A percentile compares a stretch with the other conserved stretches of the same genome.
Evolutionary conservation across 2,329 filamentous ascomycete genomes (phyloP).

Genomic region (Fusarium drepaniforme): DNA sequence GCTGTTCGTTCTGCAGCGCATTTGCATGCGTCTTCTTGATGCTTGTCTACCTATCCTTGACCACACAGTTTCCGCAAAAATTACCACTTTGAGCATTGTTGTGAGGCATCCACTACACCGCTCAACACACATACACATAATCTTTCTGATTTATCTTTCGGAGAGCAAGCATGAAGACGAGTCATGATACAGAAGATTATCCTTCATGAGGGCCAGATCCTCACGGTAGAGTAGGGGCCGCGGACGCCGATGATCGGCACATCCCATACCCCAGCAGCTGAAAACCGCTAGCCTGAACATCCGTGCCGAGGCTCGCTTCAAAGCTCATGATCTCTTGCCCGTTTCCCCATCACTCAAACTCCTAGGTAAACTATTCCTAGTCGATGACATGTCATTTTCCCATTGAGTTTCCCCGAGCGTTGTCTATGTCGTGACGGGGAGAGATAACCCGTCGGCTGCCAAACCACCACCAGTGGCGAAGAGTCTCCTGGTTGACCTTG

Average conservation of each 20-base stretch:
- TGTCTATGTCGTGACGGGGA: neutral
- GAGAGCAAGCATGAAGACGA: neutral
- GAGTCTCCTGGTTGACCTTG: neutral
- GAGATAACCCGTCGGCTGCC: neutral
- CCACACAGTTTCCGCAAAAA: slow-evolving; percentile 33
- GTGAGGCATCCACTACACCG: neutral
- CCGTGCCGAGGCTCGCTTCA: slow-evolving; percentile 25
- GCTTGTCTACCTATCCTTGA: slow-evolving; percentile 8
- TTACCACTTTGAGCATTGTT: slow-evolving; percentile 28
- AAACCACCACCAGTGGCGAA: neutral
- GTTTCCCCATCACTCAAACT: neutral
- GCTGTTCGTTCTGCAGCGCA: neutral
- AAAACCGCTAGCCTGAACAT: neutral
- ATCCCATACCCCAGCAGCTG: neutral
- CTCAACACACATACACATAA: neutral
- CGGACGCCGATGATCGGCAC: slow-evolving; percentile 3
- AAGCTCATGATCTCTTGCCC: slow-evolving; percentile 6
- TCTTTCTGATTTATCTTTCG: neutral
- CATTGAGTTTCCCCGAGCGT: neutral
- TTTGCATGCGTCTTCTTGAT: slow-evolving; percentile 29
- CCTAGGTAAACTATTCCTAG: neutral
- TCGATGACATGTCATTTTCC: neutral
- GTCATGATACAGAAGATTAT: neutral
- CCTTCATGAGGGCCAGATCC: neutral
- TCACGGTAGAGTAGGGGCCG: neutral